Evolutionary conservation across 2,329 filamentous ascomycete genomes (phyloP).

Genomic region (Berkeleyomyces basicola): DNA sequence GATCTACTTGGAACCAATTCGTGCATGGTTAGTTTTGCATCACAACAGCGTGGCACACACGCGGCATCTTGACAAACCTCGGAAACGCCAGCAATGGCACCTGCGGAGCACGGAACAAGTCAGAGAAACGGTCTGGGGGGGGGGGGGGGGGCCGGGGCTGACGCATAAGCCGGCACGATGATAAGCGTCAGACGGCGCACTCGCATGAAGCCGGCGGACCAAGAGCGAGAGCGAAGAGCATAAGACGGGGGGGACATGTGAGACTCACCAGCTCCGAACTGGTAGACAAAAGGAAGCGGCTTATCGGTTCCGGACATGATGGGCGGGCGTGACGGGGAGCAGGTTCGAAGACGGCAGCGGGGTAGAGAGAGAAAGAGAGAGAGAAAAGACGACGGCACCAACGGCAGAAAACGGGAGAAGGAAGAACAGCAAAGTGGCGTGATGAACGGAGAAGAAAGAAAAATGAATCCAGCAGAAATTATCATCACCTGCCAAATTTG

Average conservation of each 20-base stretch:
- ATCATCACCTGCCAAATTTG: neutral
- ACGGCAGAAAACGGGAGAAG: neutral
- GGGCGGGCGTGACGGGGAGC: conserved; percentile 17
- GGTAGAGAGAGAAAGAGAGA: neutral
- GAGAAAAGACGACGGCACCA: neutral
- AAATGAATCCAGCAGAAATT: conserved; percentile 2
- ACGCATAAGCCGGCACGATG: neutral
- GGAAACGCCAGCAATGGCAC: conserved; percentile 91
- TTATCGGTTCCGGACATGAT: conserved; percentile 46
- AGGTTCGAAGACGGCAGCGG: neutral
- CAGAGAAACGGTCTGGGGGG: neutral
- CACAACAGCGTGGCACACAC: neutral
- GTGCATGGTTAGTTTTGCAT: conserved; percentile 5
- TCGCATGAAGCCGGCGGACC: neutral
- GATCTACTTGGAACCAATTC: conserved; percentile 42
- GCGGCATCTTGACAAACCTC: conserved; percentile 48
- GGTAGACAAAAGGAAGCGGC: conserved; percentile 82
- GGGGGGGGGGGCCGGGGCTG: neutral
- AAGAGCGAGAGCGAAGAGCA: neutral
- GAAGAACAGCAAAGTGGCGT: neutral
- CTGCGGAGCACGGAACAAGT: conserved; percentile 23
- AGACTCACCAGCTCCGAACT: conserved; percentile 67
- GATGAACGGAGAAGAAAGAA: neutral
- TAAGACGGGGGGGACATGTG: neutral
- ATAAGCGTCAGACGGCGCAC: neutral